Evolutionary conservation across 2,329 filamentous ascomycete genomes (phyloP).

Genomic region (Dactylellina haptotyla): DNA sequence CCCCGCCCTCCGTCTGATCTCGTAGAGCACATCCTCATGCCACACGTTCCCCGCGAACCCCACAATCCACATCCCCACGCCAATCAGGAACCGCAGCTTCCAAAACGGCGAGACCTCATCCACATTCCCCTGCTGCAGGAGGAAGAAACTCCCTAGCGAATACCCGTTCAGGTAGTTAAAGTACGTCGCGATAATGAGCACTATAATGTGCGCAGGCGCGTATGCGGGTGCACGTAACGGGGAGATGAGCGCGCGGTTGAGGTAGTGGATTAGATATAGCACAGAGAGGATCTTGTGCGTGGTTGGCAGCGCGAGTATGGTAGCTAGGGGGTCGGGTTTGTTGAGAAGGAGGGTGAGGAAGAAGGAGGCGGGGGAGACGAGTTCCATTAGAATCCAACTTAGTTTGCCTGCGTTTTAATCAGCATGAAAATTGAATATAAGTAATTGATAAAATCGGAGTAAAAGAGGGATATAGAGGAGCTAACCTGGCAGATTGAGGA

Average conservation of each 20-base stretch:
- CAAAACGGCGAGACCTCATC: slow-evolving; percentile 60
- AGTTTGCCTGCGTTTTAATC: slow-evolving; percentile 63
- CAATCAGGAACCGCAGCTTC: slow-evolving; percentile 68
- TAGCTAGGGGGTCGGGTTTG: slow-evolving; percentile 16
- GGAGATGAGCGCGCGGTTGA: slow-evolving; percentile 84
- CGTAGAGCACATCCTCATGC: slow-evolving; percentile 88
- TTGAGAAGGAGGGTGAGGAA: slow-evolving; percentile 56
- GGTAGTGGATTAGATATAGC: slow-evolving; percentile 87
- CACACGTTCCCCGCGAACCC: slow-evolving; percentile 84
- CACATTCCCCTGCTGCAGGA: slow-evolving; percentile 15
- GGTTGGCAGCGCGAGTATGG: slow-evolving; percentile 30
- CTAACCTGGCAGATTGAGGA: slow-evolving; percentile 84
- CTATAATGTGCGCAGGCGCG: slow-evolving; percentile 80
- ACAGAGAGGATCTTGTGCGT: slow-evolving; percentile 77
- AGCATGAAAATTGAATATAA: neutral
- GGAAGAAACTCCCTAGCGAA: slow-evolving; percentile 79
- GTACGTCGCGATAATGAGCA: slow-evolving; percentile 71
- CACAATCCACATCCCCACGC: slow-evolving; percentile 78
- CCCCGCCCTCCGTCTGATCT: slow-evolving; percentile 79
- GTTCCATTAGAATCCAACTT: slow-evolving; percentile 90
- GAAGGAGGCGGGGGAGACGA: slow-evolving; percentile 59
- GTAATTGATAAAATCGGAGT: neutral
- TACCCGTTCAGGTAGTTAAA: slow-evolving; percentile 87
- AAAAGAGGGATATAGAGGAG: neutral
- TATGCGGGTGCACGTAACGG: slow-evolving; percentile 88